phyloP scores from a whole-genome alignment of 768 basidiomycete genomes.

The Astraeus odoratus region DNA sequence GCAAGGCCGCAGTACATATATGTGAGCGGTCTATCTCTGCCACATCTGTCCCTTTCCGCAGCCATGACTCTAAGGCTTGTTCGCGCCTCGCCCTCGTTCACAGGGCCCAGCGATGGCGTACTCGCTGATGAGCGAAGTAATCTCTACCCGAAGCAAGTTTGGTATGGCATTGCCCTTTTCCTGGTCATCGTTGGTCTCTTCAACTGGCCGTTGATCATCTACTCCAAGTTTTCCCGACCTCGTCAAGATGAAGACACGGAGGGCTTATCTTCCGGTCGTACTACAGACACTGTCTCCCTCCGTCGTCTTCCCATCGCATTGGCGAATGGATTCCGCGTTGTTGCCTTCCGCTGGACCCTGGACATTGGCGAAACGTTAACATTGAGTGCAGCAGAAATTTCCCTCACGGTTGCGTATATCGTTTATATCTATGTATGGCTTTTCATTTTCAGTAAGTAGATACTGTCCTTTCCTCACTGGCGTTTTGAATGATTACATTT shows the following conservation, averaged over 20 bases:
- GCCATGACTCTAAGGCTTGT: not conserved
- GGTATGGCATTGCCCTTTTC: slow-evolving; percentile 11
- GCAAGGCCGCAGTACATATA: too few species aligned
- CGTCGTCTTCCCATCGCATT: slow-evolving; percentile 29
- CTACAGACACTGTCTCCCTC: slow-evolving; percentile 35
- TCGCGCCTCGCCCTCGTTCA: slow-evolving; percentile 16
- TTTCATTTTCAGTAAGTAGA: slow-evolving; percentile 38
- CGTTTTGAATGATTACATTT: not conserved
- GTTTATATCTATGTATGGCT: slow-evolving; percentile 35
- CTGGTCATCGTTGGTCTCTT: slow-evolving; percentile 8
- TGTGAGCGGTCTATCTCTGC: too few species aligned
- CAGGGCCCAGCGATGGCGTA: not conserved
- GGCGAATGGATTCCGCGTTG: slow-evolving; percentile 34
- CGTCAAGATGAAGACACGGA: slow-evolving; percentile 2
- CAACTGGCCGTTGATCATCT: slow-evolving; percentile 9
- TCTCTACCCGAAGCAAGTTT: slow-evolving; percentile 7
- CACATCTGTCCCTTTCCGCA: too few species aligned
- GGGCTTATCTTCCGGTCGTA: slow-evolving; percentile 6
- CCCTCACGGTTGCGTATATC: slow-evolving; percentile 41
- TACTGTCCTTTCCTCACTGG: not conserved
- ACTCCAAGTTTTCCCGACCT: slow-evolving; percentile 7
- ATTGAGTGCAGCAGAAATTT: slow-evolving; percentile 35
- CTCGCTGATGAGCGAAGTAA: not conserved
- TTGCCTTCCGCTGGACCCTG: slow-evolving; percentile 40
- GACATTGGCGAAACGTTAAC: slow-evolving; percentile 33